These are phyloP conservation scores for Botrytis galanthina DNA, from an alignment of 2,329 filamentous ascomycete genomes.

Conservation along the genomic window DNA sequence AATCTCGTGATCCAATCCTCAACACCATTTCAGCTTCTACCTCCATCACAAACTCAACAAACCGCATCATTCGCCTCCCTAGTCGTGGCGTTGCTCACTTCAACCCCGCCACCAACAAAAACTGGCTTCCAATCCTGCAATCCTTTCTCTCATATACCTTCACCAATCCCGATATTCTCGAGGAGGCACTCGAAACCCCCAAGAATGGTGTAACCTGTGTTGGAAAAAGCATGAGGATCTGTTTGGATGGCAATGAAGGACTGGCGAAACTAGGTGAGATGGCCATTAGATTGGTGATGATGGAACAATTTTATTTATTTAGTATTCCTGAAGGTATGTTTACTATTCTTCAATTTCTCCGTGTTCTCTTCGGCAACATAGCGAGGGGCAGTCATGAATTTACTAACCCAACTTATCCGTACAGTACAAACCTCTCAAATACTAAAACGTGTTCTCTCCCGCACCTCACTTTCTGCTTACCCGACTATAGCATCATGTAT, in stretches of 20 bases:
- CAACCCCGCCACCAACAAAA: not conserved
- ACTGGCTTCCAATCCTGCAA: constrained; percentile 23
- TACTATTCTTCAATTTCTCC: not conserved
- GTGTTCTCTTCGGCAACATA: not conserved
- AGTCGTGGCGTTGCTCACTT: not conserved
- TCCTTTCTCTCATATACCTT: constrained; percentile 26
- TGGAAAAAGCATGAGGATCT: constrained; percentile 22
- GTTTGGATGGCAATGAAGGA: constrained; percentile 26
- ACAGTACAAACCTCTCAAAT: not conserved
- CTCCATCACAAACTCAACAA: not conserved
- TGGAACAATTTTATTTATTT: constrained; percentile 28
- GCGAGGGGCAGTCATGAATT: not conserved
- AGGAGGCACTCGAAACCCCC: constrained; percentile 31
- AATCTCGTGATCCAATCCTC: not conserved
- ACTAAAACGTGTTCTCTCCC: not conserved
- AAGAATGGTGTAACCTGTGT: constrained; percentile 24
- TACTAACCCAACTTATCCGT: not conserved
- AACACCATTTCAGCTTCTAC: not conserved
- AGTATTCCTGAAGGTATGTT: constrained; percentile 23
- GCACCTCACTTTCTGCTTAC: not conserved
- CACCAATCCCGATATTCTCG: constrained; percentile 26
- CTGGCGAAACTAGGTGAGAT: constrained; percentile 27
- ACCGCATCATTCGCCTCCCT: not conserved
- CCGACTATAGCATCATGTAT: constrained; percentile 8
- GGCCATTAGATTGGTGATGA: constrained; percentile 26